Percentiles rank a stretch among this genome's conserved stretches.
These are phyloP conservation scores for Fomitopsis serialis DNA, from an alignment of 768 basidiomycete species.

Conservation along the genomic window DNA sequence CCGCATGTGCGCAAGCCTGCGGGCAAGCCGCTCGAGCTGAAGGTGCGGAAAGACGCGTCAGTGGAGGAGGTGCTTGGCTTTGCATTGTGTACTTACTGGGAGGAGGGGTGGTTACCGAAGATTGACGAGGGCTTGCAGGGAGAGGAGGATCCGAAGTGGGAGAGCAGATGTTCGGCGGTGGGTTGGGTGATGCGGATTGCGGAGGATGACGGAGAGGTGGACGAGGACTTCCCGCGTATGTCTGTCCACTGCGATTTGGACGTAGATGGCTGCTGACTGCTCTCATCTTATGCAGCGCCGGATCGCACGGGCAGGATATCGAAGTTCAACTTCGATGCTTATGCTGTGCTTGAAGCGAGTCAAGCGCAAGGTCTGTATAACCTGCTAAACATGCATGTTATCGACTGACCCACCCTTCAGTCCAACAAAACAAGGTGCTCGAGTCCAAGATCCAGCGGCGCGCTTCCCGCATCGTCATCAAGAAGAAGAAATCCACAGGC, in stretches of 20 bases:
- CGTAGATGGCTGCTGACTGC: not conserved
- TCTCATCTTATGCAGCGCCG: conserved; percentile 54
- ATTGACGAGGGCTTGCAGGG: conserved; percentile 60
- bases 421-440: conserved; percentile 74
- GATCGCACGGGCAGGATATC: conserved; percentile 81
- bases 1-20: conserved; percentile 65
- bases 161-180: conserved; percentile 58
- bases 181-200: conserved; percentile 94
- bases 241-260: not conserved
- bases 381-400: not conserved
- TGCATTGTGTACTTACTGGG: conserved; percentile 90
- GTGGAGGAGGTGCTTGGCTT: conserved; percentile 96
- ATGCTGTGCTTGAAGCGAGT: conserved; percentile 80
- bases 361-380: conserved; percentile 53
- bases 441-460: conserved; percentile 80
- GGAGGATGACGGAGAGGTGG: conserved; percentile 96
- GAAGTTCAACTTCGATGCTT: conserved; percentile 88
- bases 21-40: conserved; percentile 62
- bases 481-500: conserved; percentile 54
- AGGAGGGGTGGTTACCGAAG: conserved; percentile 75
- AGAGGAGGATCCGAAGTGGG: conserved; percentile 58
- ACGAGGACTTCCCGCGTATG: conserved; percentile 97
- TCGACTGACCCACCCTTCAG: conserved; percentile 21
- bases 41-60: conserved; percentile 80
- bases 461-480: conserved; percentile 64